Evolutionary conservation across 73 alveolate genomes (phyloP), one percentile per base, ranked within the genome.

Genomic region (Paramecium primaurelia): DNA sequence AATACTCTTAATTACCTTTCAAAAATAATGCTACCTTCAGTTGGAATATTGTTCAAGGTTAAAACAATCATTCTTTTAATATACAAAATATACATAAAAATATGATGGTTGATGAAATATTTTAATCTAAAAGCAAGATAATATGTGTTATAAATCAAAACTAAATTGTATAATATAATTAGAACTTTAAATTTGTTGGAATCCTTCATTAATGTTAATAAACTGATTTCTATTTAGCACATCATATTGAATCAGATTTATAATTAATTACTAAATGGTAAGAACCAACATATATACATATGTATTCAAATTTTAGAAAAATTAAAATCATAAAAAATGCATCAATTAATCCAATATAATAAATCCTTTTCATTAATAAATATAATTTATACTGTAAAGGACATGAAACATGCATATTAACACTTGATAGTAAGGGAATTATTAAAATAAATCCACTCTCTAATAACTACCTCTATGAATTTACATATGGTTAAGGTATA

Each of bases 401-500:
- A 22, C 28, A 32, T 34, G 91, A 80, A 25, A 14, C 47, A 14
- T 45, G 75, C 11, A 4, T 80, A 45, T 47, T 80, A 12, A 80
- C 75, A 9, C 75, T 80, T 1, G 91, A 80, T 80, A 45, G 58
- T 4, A 32, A 45, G 20, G 91, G 91, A 6, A 42, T 26, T 0
- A 9, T 80, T 6, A 80, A 80, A 45, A 2, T 80, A 2, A 49
- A 45, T 80, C 77, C 32, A 1, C 30, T 45, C 12, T 80, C 58
- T 73, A 37, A 73, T 22, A 73, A 73, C 40, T 73, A 73, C 37
- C 59, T 73, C 16, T 73, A 73, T 73, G 87, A 80, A 8, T 26
- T 80, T 25, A 28, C 71, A 1, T 80, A 80, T 80, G 91, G 91
- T 2, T 42, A n/a, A 45, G 91, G 91, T 32, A 28, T 80, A 20